phyloP scores from a whole-genome alignment of 768 basidiomycete genomes.

The Leccinum uliginosum region DNA sequence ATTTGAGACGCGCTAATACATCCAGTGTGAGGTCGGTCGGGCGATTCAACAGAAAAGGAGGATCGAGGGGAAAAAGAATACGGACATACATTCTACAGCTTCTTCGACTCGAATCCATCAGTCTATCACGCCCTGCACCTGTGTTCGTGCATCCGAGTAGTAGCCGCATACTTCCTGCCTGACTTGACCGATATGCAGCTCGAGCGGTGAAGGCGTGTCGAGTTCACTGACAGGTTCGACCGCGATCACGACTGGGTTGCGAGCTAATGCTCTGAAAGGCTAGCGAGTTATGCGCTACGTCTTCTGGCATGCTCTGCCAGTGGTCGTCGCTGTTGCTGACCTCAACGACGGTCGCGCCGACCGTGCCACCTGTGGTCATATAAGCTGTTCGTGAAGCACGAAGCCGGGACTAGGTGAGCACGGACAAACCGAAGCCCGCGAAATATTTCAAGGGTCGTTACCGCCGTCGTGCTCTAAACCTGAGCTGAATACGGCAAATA shows the following conservation, averaged over 20 bases:
- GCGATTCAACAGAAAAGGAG: neutral
- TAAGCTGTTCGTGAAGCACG: conserved; percentile 24
- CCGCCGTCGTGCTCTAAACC: conserved; percentile 3
- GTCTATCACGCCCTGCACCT: conserved; percentile 69
- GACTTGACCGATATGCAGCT: conserved; percentile 68
- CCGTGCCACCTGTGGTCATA: conserved; percentile 14
- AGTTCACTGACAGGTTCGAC: conserved; percentile 29
- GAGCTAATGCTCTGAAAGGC: neutral
- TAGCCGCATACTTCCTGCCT: conserved; percentile 55
- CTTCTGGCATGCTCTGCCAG: neutral
- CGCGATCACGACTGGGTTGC: neutral
- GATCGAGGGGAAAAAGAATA: no score
- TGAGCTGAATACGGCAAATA: conserved; percentile 2
- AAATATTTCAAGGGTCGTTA: conserved; percentile 16
- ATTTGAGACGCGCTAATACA: conserved; percentile 69
- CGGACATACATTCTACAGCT: conserved; percentile 81
- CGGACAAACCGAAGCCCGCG: conserved; percentile 6
- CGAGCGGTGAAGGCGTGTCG: conserved; percentile 69
- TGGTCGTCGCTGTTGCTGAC: conserved; percentile 2
- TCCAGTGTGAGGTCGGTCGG: neutral
- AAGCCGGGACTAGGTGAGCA: conserved; percentile 11
- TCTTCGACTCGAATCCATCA: conserved; percentile 86
- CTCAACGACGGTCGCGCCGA: conserved; percentile 17
- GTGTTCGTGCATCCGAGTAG: conserved; percentile 53
- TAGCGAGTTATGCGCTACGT: no score